Evolutionary conservation across 768 basidiomycete species (phyloP).

Genomic region (Amanita brunnescens): DNA sequence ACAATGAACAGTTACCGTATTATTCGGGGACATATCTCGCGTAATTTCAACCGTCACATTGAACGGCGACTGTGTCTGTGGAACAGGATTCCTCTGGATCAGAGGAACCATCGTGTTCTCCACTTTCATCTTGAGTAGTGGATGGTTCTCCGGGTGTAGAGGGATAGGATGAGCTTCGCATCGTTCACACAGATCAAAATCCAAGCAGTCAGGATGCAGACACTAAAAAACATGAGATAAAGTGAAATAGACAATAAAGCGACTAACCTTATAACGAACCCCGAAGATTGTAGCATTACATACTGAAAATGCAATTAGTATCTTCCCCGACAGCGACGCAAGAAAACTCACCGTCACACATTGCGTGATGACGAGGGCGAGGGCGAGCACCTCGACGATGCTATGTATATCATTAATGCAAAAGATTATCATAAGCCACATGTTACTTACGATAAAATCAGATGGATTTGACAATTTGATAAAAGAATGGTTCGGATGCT

Average conservation of each 20-base stretch:
- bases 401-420: neutral
- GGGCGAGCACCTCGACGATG: neutral
- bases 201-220: constrained; percentile 67
- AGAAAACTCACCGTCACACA: constrained; percentile 44
- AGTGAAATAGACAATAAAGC: neutral
- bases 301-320: constrained; percentile 13
- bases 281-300: constrained; percentile 51
- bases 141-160: constrained; percentile 63
- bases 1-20: no score
- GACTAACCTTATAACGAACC: constrained; percentile 60
- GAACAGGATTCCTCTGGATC: neutral
- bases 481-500: constrained; percentile 74
- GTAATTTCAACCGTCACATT: neutral
- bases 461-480: constrained; percentile 46
- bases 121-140: constrained; percentile 65
- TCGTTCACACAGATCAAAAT: constrained; percentile 71
- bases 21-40: neutral
- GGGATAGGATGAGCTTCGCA: constrained; percentile 79
- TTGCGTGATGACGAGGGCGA: constrained; percentile 37
- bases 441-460: constrained; percentile 46
- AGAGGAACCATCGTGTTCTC: constrained; percentile 26
- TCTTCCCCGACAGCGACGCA: neutral
- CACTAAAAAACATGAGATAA: constrained; percentile 37
- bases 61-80: no score
- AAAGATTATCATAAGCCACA: neutral